Evolutionary conservation across 129 eudicot species (phyloP), one percentile per base, ranked within the genome.

Genomic region (Sambucus nigra): DNA sequence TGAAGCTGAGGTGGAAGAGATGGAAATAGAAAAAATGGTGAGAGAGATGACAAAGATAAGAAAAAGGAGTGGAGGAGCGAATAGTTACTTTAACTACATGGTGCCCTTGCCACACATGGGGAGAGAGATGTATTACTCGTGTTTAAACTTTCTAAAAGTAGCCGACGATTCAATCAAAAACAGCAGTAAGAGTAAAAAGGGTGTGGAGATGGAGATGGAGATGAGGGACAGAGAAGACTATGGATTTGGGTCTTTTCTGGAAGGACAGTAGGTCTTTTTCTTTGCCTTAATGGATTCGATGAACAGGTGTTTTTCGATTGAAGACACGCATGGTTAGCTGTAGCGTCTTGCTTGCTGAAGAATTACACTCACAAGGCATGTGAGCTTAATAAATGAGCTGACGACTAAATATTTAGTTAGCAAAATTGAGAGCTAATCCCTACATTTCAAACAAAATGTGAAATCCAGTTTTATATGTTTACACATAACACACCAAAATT

Each of bases 41-140:
- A 25, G 12, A 38, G 61, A 53, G 12, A 44, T 16, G 3, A 42
- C 25, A 18, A 51, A 28, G 41, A 25, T 26, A 12, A 46, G 16
- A 39, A 46, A 45, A 28, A 44, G 9, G 6, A 42, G 50, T 22
- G 45, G 23, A 64, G 15, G 33, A 53, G n/a, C 25, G 46, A 64
- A 17, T 64, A 44, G 53, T 27, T 53, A 5, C 46, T 64, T 64
- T 27, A 64, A 64, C 23, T 25, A 44, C 61, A 64, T 64, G 69
- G 59, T 29, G 23, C 28, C 20, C 27, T 44, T 64, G 22, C 69
- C 69, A 42, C 69, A 53, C 24, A 52, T 52, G 69, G 69, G 60
- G 25, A 64, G 61, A 42, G 31, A 20, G 53, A 21, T 52, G 61
- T 13, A 16, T 14, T 12, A 64, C 13, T 5, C 25, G 16, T 0